Base-by-base conservation (phyloP, 805 yeast species). In the Soucietia sequanensis region DNA sequence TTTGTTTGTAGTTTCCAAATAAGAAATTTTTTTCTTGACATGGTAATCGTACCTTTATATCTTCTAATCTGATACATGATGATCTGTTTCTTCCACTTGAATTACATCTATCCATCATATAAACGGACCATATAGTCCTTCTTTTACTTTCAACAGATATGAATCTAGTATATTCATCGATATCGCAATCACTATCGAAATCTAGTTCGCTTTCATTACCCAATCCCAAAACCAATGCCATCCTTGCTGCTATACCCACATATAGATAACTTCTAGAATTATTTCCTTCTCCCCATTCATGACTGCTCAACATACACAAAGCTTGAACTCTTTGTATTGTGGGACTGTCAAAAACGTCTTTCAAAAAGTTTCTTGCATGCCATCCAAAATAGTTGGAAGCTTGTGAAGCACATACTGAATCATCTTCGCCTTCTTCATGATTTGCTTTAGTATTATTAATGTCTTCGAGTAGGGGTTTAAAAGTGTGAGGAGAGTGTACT, bases 21-120 rank as follows among this genome's bases (percentile, higher is more conserved):
- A 48, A 36, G 34, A 58, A 65, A 19, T 53, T 57, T 12, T 49
- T 47, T 34, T 65, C 70, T 2, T 50, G 44, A 21, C 58, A 52
- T 2, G 70, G 70, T 10, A 65, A 43, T 13, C 44, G 36, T 6
- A 62, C 47, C 6, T 47, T 39, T 13, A 65, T 60, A 34, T 62
- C 66, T 13, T 59, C 60, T 16, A 62, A 45, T 34, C 49, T 47
- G 4, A 65, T 51, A 19, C 65, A 59, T 12, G 63, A 50, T 7
- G 59, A 50, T 20, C 69, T 37, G 21, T 54, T 48, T 32, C 63
- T 41, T 3, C 68, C 68, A 39, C 65, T 56, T 6, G 65, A 55
- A 23, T 56, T 63, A 37, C 69, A 62, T 23, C 68, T 37, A 40
- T 65, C 72, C 69, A 66, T 62, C 68, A 65, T 62, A 34, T 58